Conservation (phyloP, 441 rosid species). For the Adansonia grandidieri region DNA sequence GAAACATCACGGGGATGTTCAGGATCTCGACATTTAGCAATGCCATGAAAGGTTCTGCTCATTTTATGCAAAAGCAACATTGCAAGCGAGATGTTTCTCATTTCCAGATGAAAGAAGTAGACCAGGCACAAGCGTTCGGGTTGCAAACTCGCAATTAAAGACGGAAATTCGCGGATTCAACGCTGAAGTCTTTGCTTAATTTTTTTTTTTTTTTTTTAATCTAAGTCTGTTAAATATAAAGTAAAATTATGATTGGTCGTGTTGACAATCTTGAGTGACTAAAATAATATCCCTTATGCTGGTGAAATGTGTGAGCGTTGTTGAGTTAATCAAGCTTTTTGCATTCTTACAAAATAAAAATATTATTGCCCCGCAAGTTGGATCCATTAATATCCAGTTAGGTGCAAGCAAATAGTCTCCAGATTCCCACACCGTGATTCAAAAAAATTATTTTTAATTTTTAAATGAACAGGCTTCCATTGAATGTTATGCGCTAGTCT, state of each 20-base stretch:
- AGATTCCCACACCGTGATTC: too few relatives aligned
- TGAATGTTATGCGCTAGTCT: too few relatives aligned
- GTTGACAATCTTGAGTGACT: too few relatives aligned
- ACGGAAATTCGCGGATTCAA: not conserved
- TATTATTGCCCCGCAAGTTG: too few relatives aligned
- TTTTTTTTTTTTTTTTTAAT: not conserved
- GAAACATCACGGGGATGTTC: not conserved
- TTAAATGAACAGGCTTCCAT: too few relatives aligned
- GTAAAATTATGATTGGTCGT: not conserved
- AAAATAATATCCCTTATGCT: too few relatives aligned
- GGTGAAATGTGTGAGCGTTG: too few relatives aligned
- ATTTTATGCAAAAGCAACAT: conserved; percentile 5
- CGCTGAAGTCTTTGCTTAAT: not conserved
- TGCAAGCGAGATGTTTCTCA: conserved; percentile 14
- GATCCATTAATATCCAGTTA: too few relatives aligned
- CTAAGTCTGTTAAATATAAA: not conserved
- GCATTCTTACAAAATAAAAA: too few relatives aligned
- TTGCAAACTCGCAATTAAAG: not conserved
- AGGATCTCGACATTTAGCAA: not conserved
- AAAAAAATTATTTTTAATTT: too few relatives aligned
- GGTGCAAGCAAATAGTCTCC: too few relatives aligned
- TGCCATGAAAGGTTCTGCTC: conserved; percentile 11
- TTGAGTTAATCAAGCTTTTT: too few relatives aligned
- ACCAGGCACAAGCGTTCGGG: not conserved
- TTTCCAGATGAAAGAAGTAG: not conserved